Evolutionary conservation across 208 protist genomes (phyloP), one percentile per base, ranked within the genome.

Genomic region (Crithidia sp.): DNA sequence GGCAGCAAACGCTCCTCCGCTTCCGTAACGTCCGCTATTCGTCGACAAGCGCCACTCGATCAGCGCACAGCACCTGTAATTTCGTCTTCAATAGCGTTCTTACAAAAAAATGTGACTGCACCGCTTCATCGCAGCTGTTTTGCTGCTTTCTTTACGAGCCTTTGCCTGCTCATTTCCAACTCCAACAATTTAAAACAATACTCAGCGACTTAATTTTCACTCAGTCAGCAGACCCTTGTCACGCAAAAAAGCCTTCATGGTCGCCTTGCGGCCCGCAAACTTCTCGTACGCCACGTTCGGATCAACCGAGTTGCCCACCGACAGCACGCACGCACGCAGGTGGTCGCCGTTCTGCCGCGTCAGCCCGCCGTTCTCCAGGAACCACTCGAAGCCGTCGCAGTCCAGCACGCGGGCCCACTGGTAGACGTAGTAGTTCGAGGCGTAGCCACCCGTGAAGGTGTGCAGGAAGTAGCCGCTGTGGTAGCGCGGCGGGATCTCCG

Each of bases 351-450:
- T 86, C 45, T 77, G 67, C 7, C 84, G 78, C 2, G 75, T 67
- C 12, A 88, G 73, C 2, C 88, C 84, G n/a, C 86, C 86, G 28
- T 86, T 67, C 71, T 90, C 82, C 2, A 86, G 83, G 58, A 95
- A 89, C 67, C 81, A 89, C 43, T 75, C 84, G 56, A 88, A 91
- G 7, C 69, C 77, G 67, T 93, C 86, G 40, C 84, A 81, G 52
- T 86, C 81, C 39, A 92, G 67, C 70, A 93, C 74, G 14, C 87
- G 79, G 8, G 88, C 90, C 84, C 81, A 86, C 63, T 83, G 79
- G 76, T 95, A 95, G 16, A 68, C 69, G 73, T 91, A 92, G 82
- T 93, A 95, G 36, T 84, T 84, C 7, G 86, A 73, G 12, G 77
- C 40, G 76, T 95, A 95, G 14, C 81, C 88, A 28, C 90, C 86